phyloP scores from a whole-genome alignment of 352 stramenopile species.

The Globisporangium solare region DNA sequence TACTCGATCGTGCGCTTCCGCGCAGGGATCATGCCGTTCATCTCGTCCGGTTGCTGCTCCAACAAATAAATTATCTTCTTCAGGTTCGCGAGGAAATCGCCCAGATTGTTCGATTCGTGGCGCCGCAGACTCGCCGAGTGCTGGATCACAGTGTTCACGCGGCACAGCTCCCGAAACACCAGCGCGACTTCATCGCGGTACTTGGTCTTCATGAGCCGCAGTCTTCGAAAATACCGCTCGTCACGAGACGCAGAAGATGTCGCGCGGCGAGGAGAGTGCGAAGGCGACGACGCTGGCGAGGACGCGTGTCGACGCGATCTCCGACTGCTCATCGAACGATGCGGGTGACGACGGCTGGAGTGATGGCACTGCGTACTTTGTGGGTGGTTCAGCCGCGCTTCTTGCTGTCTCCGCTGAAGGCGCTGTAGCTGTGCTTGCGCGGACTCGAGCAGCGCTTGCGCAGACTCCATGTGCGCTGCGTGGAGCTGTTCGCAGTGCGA shows the following conservation, averaged over 20 bases:
- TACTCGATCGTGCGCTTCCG: constrained; percentile 75
- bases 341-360: constrained; percentile 1
- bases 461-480: neutral
- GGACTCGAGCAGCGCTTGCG: constrained; percentile 3
- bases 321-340: constrained; percentile 9
- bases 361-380: neutral
- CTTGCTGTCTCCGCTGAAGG: constrained; percentile 5
- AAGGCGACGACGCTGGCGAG: constrained; percentile 2
- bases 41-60: constrained; percentile 71
- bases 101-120: constrained; percentile 78
- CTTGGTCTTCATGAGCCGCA: constrained; percentile 61
- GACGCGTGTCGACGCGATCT: constrained; percentile 7
- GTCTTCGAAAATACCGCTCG: constrained; percentile 62
- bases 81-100: constrained; percentile 78
- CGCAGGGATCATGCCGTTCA: constrained; percentile 65
- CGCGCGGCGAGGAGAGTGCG: neutral
- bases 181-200: constrained; percentile 80
- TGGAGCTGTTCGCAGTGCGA: constrained; percentile 22
- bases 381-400: constrained; percentile 1
- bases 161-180: constrained; percentile 75
- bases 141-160: constrained; percentile 78
- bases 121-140: constrained; percentile 66
- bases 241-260: constrained; percentile 22
- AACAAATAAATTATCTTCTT: constrained; percentile 90
- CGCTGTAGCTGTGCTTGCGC: constrained; percentile 4